Evolutionary conservation across 116 monocot genomes (phyloP), one percentile per base, ranked within the genome.

Genomic region (Phalaenopsis hybrid): DNA sequence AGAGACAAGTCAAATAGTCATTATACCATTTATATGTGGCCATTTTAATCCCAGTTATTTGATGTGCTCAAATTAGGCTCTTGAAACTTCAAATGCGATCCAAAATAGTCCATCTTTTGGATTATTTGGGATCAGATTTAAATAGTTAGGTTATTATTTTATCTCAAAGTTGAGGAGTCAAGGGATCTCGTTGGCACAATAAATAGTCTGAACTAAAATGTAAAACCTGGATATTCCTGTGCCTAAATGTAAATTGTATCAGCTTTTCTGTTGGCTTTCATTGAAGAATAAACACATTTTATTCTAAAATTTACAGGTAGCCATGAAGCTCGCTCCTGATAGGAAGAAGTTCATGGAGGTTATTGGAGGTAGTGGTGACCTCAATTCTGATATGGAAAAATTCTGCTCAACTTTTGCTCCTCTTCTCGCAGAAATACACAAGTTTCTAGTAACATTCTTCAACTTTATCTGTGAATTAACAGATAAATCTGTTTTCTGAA

Each of bases 291-390:
- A 25, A 25, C 25, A 28, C 28, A 21, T 0, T 28, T 67, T 67
- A 3, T 23, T 67, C 28, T 1, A 10, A 9, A 28, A 55, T 23
- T 65, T 57, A 17, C 87, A 99, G 99, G 82, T 99, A 33, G 93
- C 95, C 37, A 89, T 93, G 90, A 99, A 99, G 79, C 89, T 99
- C 41, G 95, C 93, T 78, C 99, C 99, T 57, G 95, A 99, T 50
- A 92, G 95, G 91, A 92, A 95, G 87, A 99, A 99, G 82, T 99
- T 99, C 85, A 95, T 95, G 91, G 89, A 95, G 23, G 89, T 95
- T 72, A 89, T 99, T 70, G 82, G 91, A 44, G 91, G 93, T 82
- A 76, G 85, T 31, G 93, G 93, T 34, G 88, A 95, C 76, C 74
- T 92, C 46, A 89, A 89, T 74, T 87, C 85, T 4, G 95, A 99